Conservation (phyloP, 305 asterid species). For the Solanum chacoense region DNA sequence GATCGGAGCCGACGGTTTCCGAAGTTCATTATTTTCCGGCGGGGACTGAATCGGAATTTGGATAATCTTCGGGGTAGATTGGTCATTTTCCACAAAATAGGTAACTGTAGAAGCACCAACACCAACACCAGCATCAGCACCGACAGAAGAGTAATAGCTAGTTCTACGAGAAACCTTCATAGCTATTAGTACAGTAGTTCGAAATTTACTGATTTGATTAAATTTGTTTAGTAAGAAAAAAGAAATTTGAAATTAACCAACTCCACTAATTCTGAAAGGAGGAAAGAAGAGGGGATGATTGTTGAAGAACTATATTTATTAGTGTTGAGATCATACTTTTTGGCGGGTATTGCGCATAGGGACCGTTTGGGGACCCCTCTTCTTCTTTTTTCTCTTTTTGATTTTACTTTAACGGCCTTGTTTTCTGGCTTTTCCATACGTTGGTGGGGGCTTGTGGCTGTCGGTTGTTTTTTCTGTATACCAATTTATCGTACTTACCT, state of each 20-base stretch:
- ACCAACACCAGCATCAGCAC: not conserved
- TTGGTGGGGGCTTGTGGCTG: not conserved
- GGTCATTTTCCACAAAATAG: conserved; percentile 23
- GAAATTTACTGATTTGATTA: not conserved
- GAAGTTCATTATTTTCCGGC: conserved; percentile 9
- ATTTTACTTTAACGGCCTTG: not conserved
- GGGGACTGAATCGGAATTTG: conserved; percentile 26
- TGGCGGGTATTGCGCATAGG: not conserved
- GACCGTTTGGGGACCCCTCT: not conserved
- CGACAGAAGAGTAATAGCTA: conserved; percentile 22
- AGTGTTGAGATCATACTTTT: not conserved
- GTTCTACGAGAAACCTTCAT: conserved; percentile 42
- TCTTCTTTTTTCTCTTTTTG: not conserved
- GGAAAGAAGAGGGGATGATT: not conserved
- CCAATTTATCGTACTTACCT: too few species aligned
- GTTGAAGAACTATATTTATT: not conserved
- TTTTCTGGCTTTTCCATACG: not conserved
- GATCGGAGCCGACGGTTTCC: not conserved
- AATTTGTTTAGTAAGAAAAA: not conserved
- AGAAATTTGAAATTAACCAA: not conserved
- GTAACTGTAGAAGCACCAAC: conserved; percentile 16
- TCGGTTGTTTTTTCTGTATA: not conserved
- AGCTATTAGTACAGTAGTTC: not conserved
- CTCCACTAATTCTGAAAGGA: not conserved
- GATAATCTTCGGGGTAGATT: conserved; percentile 21